Evolutionary conservation across 1,139 yeast genomes (phyloP).

Genomic region (Kodamaea derodonti): DNA sequence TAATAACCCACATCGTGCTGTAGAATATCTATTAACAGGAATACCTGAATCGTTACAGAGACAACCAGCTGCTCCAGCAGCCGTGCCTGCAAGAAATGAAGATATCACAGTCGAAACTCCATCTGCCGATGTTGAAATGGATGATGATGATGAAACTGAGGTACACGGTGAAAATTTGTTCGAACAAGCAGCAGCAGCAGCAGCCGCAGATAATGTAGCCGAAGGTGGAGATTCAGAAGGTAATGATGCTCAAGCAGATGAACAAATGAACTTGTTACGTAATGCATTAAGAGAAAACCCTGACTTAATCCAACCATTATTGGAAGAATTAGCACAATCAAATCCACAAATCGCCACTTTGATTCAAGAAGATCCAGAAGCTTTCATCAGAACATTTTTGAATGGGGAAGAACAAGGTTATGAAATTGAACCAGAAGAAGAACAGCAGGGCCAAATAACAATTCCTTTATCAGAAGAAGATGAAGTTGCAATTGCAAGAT

Average conservation of each 20-base stretch:
- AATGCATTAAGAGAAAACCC: constrained; percentile 83
- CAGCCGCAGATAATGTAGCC: constrained; percentile 16
- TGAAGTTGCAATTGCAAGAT: constrained; percentile 78
- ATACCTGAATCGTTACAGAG: constrained; percentile 65
- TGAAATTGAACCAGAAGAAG: constrained; percentile 35
- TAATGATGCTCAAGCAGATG: constrained; percentile 29
- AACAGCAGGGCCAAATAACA: constrained; percentile 42
- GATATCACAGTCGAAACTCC: constrained; percentile 22
- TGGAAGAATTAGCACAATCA: constrained; percentile 77
- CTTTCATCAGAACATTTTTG: constrained; percentile 67
- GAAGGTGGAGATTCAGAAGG: constrained; percentile 24
- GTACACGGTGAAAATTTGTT: constrained; percentile 51
- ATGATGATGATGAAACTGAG: constrained; percentile 21
- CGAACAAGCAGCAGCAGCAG: constrained; percentile 70
- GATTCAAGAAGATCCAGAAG: constrained; percentile 84
- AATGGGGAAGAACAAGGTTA: constrained; percentile 50
- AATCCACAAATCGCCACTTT: constrained; percentile 85
- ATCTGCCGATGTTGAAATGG: constrained; percentile 14
- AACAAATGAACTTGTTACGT: constrained; percentile 64
- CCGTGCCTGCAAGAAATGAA: constrained; percentile 2
- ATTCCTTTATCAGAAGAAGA: constrained; percentile 77
- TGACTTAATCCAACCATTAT: constrained; percentile 77
- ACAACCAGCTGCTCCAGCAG: constrained; percentile 14
- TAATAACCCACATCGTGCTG: constrained; percentile 98
- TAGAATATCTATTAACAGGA: constrained; percentile 87